Evolutionary conservation across 2,329 filamentous ascomycete species (phyloP), one percentile per base, ranked within the genome.

Genomic region (Clarireedia hainanense): DNA sequence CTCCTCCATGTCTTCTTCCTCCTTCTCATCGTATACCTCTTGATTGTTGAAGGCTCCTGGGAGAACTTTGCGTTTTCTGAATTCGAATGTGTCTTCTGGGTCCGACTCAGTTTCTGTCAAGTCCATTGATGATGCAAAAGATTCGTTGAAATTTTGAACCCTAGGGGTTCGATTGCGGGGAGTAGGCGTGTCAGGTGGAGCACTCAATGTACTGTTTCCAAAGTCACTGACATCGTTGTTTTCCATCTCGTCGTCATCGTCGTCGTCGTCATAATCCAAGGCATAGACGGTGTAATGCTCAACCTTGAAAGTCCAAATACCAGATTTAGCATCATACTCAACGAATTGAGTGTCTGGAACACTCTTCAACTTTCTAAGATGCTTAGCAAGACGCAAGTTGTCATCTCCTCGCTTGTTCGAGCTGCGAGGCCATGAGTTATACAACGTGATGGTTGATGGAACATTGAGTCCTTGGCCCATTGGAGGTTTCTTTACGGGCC

Each of bases 201-300:
- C 73, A 71, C 73, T 77, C 55, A 78, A 68, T 59, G 73, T 74
- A 71, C 76, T 79, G 66, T 76, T 73, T 56, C 73, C 72, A 59
- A 74, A 74, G 66, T 74, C 70, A 68, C 72, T 64, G 34, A 67
- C 67, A 57, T 64, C 66, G 34, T 75, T 72, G 59, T 77, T 76
- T 64, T 82, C 82, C 6, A 76, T 76, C 47, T 85, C 86, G 48
- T 91, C 88, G 42, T 88, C 78, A 34, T 79, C 75, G 47, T 85
- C 86, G 46, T 91, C 88, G 42, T 88, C 78, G 30, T 78, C 75
- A 15, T 89, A 89, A 61, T 92, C 87, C 53, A 97, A 78, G 42
- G 88, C 91, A 68, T 99, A 99, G 1, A 91, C 96, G 1, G 92
- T 97, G 71, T 95, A 99, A 71, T 99, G 94, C 66, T 92, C 85